Percentiles rank a stretch among this genome's conserved stretches.
phyloP scores from a whole-genome alignment of 352 stramenopile species.

The Blastocystis sp. region DNA sequence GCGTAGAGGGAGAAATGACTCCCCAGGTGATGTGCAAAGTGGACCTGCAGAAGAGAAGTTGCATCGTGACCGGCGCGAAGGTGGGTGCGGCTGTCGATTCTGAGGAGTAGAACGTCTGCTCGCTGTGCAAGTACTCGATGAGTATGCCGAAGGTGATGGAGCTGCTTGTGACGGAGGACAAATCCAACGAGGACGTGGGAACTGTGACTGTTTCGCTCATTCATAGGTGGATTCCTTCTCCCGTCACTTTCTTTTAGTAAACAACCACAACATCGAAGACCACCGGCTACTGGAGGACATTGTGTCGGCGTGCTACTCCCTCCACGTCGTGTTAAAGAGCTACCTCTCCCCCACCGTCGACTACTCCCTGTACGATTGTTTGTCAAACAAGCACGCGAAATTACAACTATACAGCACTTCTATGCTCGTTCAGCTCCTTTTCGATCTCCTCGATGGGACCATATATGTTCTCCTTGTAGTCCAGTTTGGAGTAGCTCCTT shows the following conservation, averaged over 20 bases:
- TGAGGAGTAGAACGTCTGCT: conserved; percentile 40
- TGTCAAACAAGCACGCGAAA: not conserved
- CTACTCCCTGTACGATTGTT: not conserved
- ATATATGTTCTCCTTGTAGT: conserved; percentile 68
- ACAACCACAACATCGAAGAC: conserved; percentile 41
- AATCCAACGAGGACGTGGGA: conserved; percentile 26
- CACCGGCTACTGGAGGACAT: conserved; percentile 56
- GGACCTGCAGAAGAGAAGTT: conserved; percentile 9
- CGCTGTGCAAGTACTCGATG: conserved; percentile 40
- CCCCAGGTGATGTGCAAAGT: conserved; percentile 37
- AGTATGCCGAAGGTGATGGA: conserved; percentile 48
- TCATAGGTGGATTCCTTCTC: conserved; percentile 29
- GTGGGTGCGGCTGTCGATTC: not conserved
- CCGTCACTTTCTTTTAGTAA: conserved; percentile 61
- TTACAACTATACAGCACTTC: not conserved
- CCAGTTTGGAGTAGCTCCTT: conserved; percentile 35
- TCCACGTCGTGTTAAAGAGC: conserved; percentile 21
- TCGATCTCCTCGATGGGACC: conserved; percentile 23
- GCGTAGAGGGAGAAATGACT: not conserved
- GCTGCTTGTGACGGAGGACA: conserved; percentile 6
- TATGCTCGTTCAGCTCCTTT: not conserved
- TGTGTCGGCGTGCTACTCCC: conserved; percentile 50
- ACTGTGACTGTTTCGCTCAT: not conserved
- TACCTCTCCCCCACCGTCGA: conserved; percentile 22
- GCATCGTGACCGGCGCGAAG: conserved; percentile 6